phyloP scores from a whole-genome alignment of 306 rosid genomes.

The Corylus heterophylla region DNA sequence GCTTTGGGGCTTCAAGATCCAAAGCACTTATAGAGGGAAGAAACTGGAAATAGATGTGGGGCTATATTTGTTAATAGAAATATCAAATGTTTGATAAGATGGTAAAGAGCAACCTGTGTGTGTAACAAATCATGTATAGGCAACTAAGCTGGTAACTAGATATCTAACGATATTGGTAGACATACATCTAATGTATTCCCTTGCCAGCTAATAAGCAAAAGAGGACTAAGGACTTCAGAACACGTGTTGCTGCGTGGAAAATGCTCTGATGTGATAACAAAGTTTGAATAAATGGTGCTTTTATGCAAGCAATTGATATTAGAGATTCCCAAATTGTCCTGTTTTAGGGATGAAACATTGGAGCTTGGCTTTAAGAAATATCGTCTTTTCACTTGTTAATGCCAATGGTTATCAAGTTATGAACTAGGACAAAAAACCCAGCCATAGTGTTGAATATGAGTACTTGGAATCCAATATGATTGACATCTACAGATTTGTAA shows the following conservation, averaged over 20 bases:
- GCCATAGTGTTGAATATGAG: neutral
- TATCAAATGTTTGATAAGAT: neutral
- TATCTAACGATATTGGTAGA: neutral
- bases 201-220: neutral
- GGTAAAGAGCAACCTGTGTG: neutral
- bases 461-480: neutral
- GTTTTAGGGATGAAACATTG: neutral
- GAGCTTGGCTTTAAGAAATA: neutral
- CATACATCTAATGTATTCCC: neutral
- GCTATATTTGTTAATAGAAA: neutral
- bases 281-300: neutral
- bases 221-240: neutral
- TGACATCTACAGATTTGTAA: neutral
- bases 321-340: neutral
- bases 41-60: neutral
- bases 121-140: neutral
- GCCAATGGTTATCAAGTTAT: neutral
- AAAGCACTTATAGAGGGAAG: neutral
- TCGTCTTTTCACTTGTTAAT: neutral
- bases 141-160: neutral
- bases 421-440: neutral
- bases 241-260: neutral
- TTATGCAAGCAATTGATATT: neutral
- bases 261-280: neutral
- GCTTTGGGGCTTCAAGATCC: neutral